Evolutionary conservation across 495 filamentous ascomycete genomes (phyloP).

Genomic region (Astrothelium subdiscretum): DNA sequence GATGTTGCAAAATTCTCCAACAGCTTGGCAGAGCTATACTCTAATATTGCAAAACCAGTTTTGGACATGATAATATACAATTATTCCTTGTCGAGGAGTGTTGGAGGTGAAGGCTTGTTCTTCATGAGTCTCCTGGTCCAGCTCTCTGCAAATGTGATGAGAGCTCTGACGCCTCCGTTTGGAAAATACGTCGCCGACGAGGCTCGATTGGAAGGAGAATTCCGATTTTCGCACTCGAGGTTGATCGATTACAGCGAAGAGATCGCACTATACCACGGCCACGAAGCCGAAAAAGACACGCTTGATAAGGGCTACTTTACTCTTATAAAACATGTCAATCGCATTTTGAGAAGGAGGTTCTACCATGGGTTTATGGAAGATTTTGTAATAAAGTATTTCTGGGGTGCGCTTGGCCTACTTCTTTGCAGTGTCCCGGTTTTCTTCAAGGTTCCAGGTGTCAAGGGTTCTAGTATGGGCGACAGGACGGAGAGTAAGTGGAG

Average conservation of each 20-base stretch:
- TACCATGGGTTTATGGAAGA: conserved; percentile 99
- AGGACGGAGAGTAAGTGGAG: conserved; percentile 64
- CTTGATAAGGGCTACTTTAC: conserved; percentile 98
- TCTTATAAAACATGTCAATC: conserved; percentile 96
- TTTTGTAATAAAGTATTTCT: conserved; percentile 98
- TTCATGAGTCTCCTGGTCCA: conserved; percentile 92
- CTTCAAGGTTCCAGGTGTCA: conserved; percentile 73
- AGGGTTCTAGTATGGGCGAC: conserved; percentile 69
- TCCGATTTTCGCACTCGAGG: conserved; percentile 86
- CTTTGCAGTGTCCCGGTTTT: conserved; percentile 97
- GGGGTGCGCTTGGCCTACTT: conserved; percentile 84
- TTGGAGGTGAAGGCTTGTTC: conserved; percentile 87
- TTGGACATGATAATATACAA: conserved; percentile 96
- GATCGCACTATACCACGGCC: conserved; percentile 81
- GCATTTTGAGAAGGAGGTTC: conserved; percentile 75
- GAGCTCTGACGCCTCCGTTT: conserved; percentile 90
- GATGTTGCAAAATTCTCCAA: conserved; percentile 95
- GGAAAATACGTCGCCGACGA: conserved; percentile 97
- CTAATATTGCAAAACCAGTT: conserved; percentile 90
- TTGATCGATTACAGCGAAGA: conserved; percentile 94
- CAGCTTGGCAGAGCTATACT: conserved; percentile 87
- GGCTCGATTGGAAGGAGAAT: conserved; percentile 87
- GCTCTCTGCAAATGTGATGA: conserved; percentile 84
- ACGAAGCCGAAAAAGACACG: conserved; percentile 93
- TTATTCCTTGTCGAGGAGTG: conserved; percentile 79